Base-by-base conservation (phyloP, 495 filamentous ascomycete genomes). In the Lasiosphaeria ovina region DNA sequence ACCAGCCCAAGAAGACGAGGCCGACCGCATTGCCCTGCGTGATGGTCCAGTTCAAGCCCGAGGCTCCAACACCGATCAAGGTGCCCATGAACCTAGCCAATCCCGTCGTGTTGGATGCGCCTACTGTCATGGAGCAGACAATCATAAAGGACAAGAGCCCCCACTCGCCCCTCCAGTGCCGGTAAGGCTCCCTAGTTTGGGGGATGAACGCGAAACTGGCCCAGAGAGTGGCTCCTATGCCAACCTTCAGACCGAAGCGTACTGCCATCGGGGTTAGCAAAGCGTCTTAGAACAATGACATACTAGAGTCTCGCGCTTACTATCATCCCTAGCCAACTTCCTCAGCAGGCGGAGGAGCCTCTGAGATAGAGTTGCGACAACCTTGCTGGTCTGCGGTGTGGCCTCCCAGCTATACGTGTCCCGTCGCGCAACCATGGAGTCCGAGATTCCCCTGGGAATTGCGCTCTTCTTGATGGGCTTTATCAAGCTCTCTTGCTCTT, bases 101-200 rank as follows among this genome's bases (percentile, higher is more conserved):
- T 4, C 91, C 92, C 5, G 93, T 96, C 17, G 92, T 96, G 66
- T 98, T 98, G 12, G 91, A 90, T 17, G 93, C 90, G 9, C 94
- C 94, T 45, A 97, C 91, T 0, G 93, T 98, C 93, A 97, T 97
- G 6, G 90, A 89, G 71, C 93, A 97, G 16, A 98, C 94, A 56
- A 98, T 83, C 94, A 98, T 98, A 76, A 96, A 98, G 0, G 93
- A 97, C 42, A 98, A 71, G 1, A 98, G 78, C 11, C 93, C 94
- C 94, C 94, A 98, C 81, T 98, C 94, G 1, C 93, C 94, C 65
- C 93, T 80, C 92, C 93, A 98, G 63, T 89, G 89, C 24, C 83
- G 80, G 67, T 97, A 98, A 49, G 88, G 79, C 0, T 92, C 89
- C 57, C 91, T 80, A 12, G 89, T 94, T 5, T 80, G 75, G 7